Percentiles rank a stretch among this genome's conserved stretches.
Conservation (phyloP, 345 rosid species). For the Adansonia digitata region DNA sequence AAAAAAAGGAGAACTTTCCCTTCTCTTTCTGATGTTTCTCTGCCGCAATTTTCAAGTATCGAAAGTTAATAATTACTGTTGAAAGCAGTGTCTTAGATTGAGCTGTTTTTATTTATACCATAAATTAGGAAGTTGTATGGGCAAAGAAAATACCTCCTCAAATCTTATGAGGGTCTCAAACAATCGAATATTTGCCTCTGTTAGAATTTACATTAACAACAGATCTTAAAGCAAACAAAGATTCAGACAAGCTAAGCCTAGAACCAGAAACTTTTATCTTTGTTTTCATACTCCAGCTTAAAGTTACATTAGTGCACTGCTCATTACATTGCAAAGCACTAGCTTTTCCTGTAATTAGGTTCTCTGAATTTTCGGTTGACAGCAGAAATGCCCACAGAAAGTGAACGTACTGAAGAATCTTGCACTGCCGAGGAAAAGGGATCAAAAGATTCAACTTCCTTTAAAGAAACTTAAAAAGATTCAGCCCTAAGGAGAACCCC, state of each 20-base stretch:
- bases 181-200: conserved; percentile 72
- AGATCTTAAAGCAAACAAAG: neutral
- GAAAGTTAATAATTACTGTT: too few relatives aligned
- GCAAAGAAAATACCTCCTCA: conserved; percentile 66
- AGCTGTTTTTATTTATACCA: too few relatives aligned
- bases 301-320: neutral
- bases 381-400: neutral
- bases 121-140: too few relatives aligned
- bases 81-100: too few relatives aligned
- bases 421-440: neutral
- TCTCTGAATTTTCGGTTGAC: neutral
- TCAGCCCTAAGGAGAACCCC: neutral
- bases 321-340: neutral
- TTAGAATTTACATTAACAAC: conserved; percentile 14
- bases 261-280: neutral
- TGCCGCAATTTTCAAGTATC: too few relatives aligned
- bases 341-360: neutral
- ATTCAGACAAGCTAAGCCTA: neutral
- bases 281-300: neutral
- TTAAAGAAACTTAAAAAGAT: neutral
- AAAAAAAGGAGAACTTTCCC: neutral
- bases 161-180: conserved; percentile 90
- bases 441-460: neutral
- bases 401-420: neutral
- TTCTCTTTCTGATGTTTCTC: too few relatives aligned